Base-by-base conservation (phyloP, 2,329 filamentous ascomycete species). In the Knufia fluminis region DNA sequence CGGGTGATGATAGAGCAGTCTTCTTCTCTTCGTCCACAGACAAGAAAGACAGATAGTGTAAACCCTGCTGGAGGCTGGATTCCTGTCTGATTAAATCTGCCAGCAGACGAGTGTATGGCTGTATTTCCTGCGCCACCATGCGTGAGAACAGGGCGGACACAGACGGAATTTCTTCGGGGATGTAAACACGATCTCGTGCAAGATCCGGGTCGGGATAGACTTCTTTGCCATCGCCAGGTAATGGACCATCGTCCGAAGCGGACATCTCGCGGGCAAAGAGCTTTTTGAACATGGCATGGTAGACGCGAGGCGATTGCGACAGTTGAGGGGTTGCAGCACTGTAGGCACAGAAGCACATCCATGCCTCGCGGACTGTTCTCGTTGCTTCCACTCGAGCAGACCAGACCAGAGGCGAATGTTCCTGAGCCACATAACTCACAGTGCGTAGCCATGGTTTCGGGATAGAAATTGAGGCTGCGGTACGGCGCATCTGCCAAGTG, bases 281-380 rank as follows among this genome's bases (percentile, higher is more conserved):
- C 55, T 80, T 81, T 52, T 74, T 69, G 22, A 77, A 71, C 70
- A 82, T 80, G 31, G 74, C 77, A 46, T 71, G 63, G 52, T 78
- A 79, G 1, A 54, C 54, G 28, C 44, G 47, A 42, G 50, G 50
- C 12, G 24, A 64, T 54, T 39, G 52, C 54, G 47, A 65, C 62
- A n/a, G 64, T 58, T 24, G 16, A 9, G 46, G 8, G 60, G 61
- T 31, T 65, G 56, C 7, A 60, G 72, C 67, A 59, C 78, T 70
- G 52, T 73, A 79, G 3, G 76, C 71, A 36, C 80, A 62, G 60
- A 81, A 83, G 53, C 76, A 79, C 19, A 79, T 78, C 80, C 80
- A 83, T 4, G 80, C 79, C 64, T 83, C 79, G 52, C 77, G 71
- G 41, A 77, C 64, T 3, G 79, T 82, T 31, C 80, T 69, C 9